Base-by-base conservation (phyloP, 371 early-diverging fungal genomes). In the Smittium mucronatum region DNA sequence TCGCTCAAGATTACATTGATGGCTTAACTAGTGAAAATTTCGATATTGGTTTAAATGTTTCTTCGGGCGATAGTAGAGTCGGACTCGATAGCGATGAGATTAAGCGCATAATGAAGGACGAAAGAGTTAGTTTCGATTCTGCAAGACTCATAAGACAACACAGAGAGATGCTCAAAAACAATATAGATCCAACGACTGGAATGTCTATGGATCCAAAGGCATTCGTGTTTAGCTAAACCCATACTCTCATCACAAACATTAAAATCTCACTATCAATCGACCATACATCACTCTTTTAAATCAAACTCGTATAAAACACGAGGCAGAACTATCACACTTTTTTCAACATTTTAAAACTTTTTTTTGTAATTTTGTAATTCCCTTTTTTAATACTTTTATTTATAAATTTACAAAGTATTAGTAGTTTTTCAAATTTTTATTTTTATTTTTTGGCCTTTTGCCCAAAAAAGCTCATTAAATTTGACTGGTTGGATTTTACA, bases 161-260 rank as follows among this genome's bases (percentile, higher is more conserved):
- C 70, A 82, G 80, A 64, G 74, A 85, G 36, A 83, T 90, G 79
- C 80, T 83, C 67, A 84, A 82, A 67, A 88, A 90, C 74, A 86
- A 85, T 58, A 89, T 91, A 71, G 92, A 91, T 70, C 92, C 92
- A 63, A 77, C 73, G 30, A 88, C 92, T 57, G 92, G 92, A 17
- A 72, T 91, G 29, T 87, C 92, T 60, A 76, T 86, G 66, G 92
- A 90, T 69, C 90, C 90, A 0, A 91, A 89, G 75, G 86, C 88
- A 28, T 88, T 89, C 34, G 76, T 80, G 2, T 89, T 89, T 70
- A 72, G 76, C 34, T 57, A 72, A 67, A n/a, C n/a, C n/a, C n/a
- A n/a, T n/a, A n/a, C n/a, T n/a, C n/a, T n/a, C n/a, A n/a, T n/a
- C n/a, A 67, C 16, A 36, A 67, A 29, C 28, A 63, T 8, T 17